Evolutionary conservation across 2,329 filamentous ascomycete genomes (phyloP).

Genomic region (Trichoderma hamatum): DNA sequence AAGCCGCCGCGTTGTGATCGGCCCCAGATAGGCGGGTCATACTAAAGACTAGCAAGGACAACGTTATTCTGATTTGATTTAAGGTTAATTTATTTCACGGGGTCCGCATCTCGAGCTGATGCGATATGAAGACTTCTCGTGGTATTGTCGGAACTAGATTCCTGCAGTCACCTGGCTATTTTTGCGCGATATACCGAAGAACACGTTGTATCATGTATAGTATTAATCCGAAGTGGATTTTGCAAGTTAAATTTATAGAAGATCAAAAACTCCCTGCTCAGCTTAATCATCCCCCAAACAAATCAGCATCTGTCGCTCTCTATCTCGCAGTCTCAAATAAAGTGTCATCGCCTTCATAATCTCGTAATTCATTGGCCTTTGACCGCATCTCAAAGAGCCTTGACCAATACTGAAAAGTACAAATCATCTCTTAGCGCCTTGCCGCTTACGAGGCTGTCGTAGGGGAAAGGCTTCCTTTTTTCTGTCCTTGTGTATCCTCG

Average conservation of each 20-base stretch:
- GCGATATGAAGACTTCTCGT: background rate
- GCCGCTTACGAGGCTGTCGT: slow-evolving; percentile 42
- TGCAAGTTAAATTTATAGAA: background rate
- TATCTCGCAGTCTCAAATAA: background rate
- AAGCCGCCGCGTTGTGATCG: slow-evolving; percentile 20
- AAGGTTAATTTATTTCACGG: background rate
- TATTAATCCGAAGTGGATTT: background rate
- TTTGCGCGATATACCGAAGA: background rate
- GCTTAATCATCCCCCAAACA: background rate
- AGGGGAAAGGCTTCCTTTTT: slow-evolving; percentile 48
- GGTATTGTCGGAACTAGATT: too few species aligned
- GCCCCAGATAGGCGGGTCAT: slow-evolving; percentile 31
- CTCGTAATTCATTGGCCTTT: background rate
- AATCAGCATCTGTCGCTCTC: background rate
- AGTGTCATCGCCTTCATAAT: background rate
- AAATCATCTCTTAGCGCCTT: slow-evolving; percentile 47
- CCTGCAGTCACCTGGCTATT: background rate
- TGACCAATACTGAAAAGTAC: slow-evolving; percentile 47
- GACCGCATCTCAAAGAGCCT: slow-evolving; percentile 38
- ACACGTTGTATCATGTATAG: background rate
- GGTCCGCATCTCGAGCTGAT: background rate
- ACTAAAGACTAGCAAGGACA: slow-evolving; percentile 17
- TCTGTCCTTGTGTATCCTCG: slow-evolving; percentile 48
- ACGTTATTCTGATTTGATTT: background rate
- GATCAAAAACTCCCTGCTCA: background rate